phyloP scores from a whole-genome alignment of 306 rosid genomes.

The Trifolium fragiferum region DNA sequence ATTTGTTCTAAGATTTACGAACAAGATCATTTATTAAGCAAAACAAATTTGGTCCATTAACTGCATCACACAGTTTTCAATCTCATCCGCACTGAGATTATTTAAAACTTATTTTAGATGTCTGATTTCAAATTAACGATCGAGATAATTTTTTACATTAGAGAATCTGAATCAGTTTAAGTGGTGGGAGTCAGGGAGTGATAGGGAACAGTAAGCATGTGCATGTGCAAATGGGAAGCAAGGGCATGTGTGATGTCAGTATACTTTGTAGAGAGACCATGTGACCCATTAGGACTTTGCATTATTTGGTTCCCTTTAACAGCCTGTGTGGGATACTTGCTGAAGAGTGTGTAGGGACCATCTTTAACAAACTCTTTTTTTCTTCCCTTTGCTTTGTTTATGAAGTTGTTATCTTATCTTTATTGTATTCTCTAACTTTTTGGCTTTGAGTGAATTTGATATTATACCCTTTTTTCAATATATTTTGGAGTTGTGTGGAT shows the following conservation, averaged over 20 bases:
- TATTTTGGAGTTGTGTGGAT: conserved; percentile 53
- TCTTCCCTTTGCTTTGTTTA: conserved; percentile 45
- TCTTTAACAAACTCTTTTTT: conserved; percentile 21
- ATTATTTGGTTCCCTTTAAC: conserved; percentile 71
- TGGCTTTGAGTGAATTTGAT: conserved; percentile 39
- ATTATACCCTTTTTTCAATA: conserved; percentile 34
- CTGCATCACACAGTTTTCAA: not conserved
- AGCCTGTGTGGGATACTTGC: conserved; percentile 68
- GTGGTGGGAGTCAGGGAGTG: conserved; percentile 48
- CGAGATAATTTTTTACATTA: not conserved
- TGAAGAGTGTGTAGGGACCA: conserved; percentile 64
- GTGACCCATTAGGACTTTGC: conserved; percentile 70
- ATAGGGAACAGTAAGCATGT: conserved; percentile 71
- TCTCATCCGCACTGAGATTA: not conserved
- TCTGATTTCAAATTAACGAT: not conserved
- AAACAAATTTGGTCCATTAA: no score
- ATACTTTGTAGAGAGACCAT: conserved; percentile 68
- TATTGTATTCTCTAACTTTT: conserved; percentile 44
- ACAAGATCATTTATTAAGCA: not conserved
- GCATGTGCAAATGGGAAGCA: conserved; percentile 75
- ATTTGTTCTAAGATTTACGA: not conserved
- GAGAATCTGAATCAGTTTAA: not conserved
- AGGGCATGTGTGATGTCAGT: conserved; percentile 91
- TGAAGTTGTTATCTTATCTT: conserved; percentile 44
- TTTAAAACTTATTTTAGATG: not conserved